These are phyloP conservation scores for Mycena galericulata DNA, from an alignment of 768 basidiomycete species.

Conservation along the genomic window DNA sequence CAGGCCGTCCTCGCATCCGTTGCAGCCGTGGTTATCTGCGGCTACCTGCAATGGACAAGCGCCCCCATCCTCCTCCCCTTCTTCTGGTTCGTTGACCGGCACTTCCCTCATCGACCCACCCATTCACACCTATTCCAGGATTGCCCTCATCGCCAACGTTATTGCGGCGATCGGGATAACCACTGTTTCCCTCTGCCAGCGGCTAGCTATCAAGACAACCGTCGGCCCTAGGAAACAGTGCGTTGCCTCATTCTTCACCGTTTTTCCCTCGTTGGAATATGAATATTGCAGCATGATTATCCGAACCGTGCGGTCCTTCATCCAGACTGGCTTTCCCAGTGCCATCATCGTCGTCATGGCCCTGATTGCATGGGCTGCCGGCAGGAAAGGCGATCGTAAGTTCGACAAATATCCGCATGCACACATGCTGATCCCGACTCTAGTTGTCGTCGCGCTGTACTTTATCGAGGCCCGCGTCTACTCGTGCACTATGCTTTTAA, in stretches of 20 bases:
- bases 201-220: conserved; percentile 8
- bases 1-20: conserved; percentile 24
- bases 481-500: conserved; percentile 30
- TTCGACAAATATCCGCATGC: too few species aligned
- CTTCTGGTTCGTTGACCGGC: conserved; percentile 6
- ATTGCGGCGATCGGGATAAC: conserved; percentile 26
- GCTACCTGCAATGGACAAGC: conserved; percentile 27
- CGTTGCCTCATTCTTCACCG: not conserved
- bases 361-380: conserved; percentile 24
- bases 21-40: conserved; percentile 23
- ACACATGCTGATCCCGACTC: not conserved
- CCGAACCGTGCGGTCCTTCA: conserved; percentile 18
- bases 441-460: conserved; percentile 27
- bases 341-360: conserved; percentile 25
- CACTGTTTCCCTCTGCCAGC: conserved; percentile 28
- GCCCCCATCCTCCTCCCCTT: not conserved
- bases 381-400: conserved; percentile 19
- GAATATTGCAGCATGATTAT: not conserved
- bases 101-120: not conserved
- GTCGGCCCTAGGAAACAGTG: conserved; percentile 3
- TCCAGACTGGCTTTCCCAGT: conserved; percentile 30
- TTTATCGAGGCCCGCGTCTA: conserved; percentile 31
- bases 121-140: conserved; percentile 1
- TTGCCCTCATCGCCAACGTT: conserved; percentile 25
- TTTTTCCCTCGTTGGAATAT: not conserved